Evolutionary conservation across 352 stramenopile species (phyloP).

Genomic region (Pythium sp.): DNA sequence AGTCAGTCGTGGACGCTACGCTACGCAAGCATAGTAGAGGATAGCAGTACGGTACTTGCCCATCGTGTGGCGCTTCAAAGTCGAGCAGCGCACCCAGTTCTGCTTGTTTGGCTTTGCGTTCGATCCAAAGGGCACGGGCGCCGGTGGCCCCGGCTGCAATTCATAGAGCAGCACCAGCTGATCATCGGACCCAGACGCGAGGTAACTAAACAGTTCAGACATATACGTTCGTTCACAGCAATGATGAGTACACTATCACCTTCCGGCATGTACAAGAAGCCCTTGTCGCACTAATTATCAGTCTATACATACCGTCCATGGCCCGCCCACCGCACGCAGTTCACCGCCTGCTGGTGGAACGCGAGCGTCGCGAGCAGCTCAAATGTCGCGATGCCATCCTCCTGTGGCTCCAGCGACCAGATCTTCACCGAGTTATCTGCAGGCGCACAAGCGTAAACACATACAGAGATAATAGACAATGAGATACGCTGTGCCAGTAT

Average conservation of each 20-base stretch:
- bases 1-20: background rate
- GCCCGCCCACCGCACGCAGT: constrained; percentile 80
- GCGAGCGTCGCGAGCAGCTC: constrained; percentile 78
- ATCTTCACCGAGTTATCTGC: constrained; percentile 82
- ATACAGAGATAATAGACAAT: background rate
- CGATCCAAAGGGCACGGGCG: constrained; percentile 77
- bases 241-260: background rate
- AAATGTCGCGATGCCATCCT: constrained; percentile 55
- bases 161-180: constrained; percentile 85
- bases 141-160: constrained; percentile 52
- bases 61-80: constrained; percentile 85
- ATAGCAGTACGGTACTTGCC: constrained; percentile 24
- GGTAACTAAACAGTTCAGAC: constrained; percentile 29
- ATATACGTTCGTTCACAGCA: background rate
- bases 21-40: background rate
- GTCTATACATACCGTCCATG: constrained; percentile 38
- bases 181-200: constrained; percentile 83
- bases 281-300: background rate
- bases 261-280: background rate
- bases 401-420: constrained; percentile 53
- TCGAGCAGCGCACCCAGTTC: constrained; percentile 81
- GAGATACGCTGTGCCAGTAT: background rate
- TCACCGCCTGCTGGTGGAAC: constrained; percentile 84
- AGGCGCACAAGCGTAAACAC: background rate
- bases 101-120: constrained; percentile 79